Conservation (phyloP, 108 stramenopile species). For the Parietichytrium sp. region DNA sequence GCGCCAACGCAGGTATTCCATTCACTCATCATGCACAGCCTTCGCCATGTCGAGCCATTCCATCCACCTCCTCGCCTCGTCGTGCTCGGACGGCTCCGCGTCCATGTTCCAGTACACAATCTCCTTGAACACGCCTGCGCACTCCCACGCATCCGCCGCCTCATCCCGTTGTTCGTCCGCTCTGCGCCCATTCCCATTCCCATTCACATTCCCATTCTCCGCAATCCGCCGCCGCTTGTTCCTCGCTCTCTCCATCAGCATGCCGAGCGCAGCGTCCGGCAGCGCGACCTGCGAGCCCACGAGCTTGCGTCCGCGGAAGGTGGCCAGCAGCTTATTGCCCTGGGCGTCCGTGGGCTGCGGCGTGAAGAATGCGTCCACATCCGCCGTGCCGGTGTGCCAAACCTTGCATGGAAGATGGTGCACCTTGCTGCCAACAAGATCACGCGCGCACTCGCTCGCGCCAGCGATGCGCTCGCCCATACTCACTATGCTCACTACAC, state of each 20-base stretch:
- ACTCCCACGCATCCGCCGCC: too few relatives aligned
- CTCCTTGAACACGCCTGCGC: neutral
- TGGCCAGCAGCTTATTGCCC: neutral
- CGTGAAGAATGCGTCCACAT: slow-evolving; percentile 13
- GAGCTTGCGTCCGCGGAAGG: slow-evolving; percentile 29
- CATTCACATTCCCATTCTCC: neutral
- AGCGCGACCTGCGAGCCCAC: neutral
- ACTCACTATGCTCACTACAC: neutral
- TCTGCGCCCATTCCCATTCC: neutral
- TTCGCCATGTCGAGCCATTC: slow-evolving; percentile 9
- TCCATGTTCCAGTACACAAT: slow-evolving; percentile 30
- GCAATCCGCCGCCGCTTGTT: too few relatives aligned
- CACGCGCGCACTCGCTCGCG: neutral
- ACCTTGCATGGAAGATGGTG: slow-evolving; percentile 30
- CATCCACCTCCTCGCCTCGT: neutral
- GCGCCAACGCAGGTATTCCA: too few relatives aligned
- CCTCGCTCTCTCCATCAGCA: neutral
- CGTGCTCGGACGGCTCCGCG: neutral
- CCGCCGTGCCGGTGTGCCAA: neutral
- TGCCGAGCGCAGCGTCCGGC: neutral
- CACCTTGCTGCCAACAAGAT: too few relatives aligned
- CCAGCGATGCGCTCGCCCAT: neutral
- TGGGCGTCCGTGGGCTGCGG: too few relatives aligned
- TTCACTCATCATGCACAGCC: neutral
- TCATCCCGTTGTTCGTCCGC: too few relatives aligned